Evolutionary conservation across 768 basidiomycete genomes (phyloP), one percentile per base, ranked within the genome.

Genomic region (Gloeostereum incarnatum): DNA sequence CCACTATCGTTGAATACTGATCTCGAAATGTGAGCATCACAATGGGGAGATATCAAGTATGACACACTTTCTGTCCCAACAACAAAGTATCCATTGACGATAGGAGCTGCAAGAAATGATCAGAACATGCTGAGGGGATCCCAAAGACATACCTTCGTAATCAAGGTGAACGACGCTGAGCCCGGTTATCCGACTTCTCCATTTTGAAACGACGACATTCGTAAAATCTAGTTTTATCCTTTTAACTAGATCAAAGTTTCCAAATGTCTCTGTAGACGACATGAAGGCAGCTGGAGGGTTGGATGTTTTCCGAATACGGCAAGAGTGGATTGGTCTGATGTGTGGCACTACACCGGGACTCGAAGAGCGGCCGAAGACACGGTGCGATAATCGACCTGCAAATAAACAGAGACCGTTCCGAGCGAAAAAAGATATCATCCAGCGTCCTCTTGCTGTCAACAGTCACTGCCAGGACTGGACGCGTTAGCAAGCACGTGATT

Each of bases 1-100:
- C 94, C 94, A 35, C 79, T 84, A 54, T 96, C 93, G 60, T 94
- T 71, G 60, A 96, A 94, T 55, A 93, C 91, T 93, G 40, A 17
- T 5, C 23, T 8, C 9, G 14, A 30, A 31, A 10, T 16, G 13
- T 13, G 31, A 13, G 30, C 35, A 39, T 36, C 38, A 20, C 26
- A 21, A 20, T 14, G 14, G 7, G 33, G 3, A 33, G 21, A 23
- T 20, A 40, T 6, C 23, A 33, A 11, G 24, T 13, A 29, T 29
- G 35, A 52, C 77, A 36, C 52, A 89, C 90, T 94, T 66, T 96
- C 92, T 13, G 92, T 94, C 14, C 74, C 75, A 25, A 94, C 78
- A 23, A 84, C 83, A 53, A 94, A 92, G 54, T 90, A 91, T 2
- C 90, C 91, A 48, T 91, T 87, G 1, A 94, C 82, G 45, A 92